Evolutionary conservation across 1,284 basidiomycete genomes (phyloP).

Genomic region (Sanghuangporus sanghuang): DNA sequence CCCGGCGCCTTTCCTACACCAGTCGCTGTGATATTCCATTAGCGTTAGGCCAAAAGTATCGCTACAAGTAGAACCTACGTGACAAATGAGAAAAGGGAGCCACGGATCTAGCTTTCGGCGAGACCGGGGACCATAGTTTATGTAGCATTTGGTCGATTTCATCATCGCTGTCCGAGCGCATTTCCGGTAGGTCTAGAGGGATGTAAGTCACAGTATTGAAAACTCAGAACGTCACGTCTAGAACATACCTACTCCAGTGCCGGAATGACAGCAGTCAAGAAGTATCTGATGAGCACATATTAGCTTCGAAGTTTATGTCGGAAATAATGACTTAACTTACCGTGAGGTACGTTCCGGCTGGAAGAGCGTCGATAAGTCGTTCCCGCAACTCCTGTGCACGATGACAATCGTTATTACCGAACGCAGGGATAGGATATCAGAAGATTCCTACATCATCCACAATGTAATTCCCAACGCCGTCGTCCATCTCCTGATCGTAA

Average conservation of each 20-base stretch:
- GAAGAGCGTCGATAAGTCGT: slow-evolving; percentile 13
- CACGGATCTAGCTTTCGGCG: not conserved
- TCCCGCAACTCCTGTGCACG: slow-evolving; percentile 11
- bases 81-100: not conserved
- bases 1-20: not conserved
- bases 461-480: slow-evolving; percentile 11
- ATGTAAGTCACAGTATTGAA: not conserved
- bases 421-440: not conserved
- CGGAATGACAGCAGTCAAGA: slow-evolving; percentile 19
- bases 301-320: not conserved
- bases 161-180: not conserved
- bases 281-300: slow-evolving; percentile 6
- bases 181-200: slow-evolving; percentile 1
- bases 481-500: not conserved
- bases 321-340: not conserved
- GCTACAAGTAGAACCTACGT: not conserved
- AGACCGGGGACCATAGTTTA: slow-evolving; percentile 2
- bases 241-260: slow-evolving; percentile 15
- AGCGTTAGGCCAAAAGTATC: not conserved
- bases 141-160: not conserved
- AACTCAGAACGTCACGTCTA: not conserved
- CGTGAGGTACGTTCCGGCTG: slow-evolving; percentile 15
- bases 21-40: not conserved
- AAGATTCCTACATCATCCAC: slow-evolving; percentile 14
- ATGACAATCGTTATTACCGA: not conserved